Conservation (phyloP, 2,329 filamentous ascomycete genomes). For the Neurospora sp. region DNA sequence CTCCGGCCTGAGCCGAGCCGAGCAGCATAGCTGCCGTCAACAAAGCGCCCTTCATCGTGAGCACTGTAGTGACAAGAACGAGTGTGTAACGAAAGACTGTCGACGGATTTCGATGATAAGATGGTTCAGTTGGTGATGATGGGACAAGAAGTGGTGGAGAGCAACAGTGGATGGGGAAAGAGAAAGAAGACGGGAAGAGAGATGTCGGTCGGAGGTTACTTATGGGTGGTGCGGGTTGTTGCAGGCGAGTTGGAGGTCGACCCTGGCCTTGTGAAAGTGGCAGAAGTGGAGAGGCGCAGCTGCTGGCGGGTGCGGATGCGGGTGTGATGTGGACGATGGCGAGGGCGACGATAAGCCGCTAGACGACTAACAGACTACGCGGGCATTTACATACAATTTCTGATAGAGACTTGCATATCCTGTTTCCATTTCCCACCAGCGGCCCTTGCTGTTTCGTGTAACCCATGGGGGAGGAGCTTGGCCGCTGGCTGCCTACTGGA, state of each 20-base stretch:
- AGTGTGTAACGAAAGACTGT: slow-evolving; percentile 7
- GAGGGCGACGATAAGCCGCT: background rate
- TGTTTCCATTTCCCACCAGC: background rate
- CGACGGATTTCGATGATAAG: background rate
- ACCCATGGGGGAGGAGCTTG: background rate
- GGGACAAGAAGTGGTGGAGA: background rate
- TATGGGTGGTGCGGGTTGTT: slow-evolving; percentile 4
- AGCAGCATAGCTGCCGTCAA: slow-evolving; percentile 72
- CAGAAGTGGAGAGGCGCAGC: background rate
- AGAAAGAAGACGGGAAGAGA: background rate
- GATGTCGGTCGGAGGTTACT: background rate
- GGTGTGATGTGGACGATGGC: background rate
- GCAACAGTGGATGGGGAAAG: background rate
- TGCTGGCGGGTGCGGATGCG: background rate
- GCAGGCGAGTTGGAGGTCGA: slow-evolving; percentile 1
- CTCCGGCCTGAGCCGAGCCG: slow-evolving; percentile 70
- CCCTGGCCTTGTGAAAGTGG: background rate
- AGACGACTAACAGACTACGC: background rate
- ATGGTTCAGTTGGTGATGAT: background rate
- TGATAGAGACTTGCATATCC: background rate
- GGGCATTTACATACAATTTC: background rate
- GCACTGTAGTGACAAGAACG: slow-evolving; percentile 18
- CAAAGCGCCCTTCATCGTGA: slow-evolving; percentile 76
- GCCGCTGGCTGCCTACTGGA: background rate
- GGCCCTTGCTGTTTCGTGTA: background rate